Base-by-base conservation (phyloP, 2,329 filamentous ascomycete genomes). In the Diplocarpon mali region DNA sequence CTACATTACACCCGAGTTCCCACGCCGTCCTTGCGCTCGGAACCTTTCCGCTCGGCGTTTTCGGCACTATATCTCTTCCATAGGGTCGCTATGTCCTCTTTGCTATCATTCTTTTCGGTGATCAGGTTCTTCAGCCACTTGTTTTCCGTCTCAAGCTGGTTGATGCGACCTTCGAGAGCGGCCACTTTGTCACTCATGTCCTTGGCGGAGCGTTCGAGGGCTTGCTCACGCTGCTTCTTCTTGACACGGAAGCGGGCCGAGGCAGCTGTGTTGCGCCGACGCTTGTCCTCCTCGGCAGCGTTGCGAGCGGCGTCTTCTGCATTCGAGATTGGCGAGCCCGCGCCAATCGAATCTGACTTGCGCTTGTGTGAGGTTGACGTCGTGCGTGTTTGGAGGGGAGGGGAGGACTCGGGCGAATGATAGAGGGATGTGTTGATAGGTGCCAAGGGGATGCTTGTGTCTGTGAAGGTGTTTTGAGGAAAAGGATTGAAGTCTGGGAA, bases 191-290 rank as follows among this genome's bases (percentile, higher is more conserved):
- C 84, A 24, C 77, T 77, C 67, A 90, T 85, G 55, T 93, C 87
- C 65, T 88, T 87, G 57, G 86, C 81, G 3, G 78, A 82, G 59
- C 78, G 79, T 65, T 90, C 85, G 42, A 93, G 77, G 8, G 85
- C 83, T 64, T 89, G 84, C 69, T 94, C 87, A 40, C 87, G 82
- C 67, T 92, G 85, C 77, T 94, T 94, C 81, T 94, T 94, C 78
- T 94, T 94, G 62, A 92, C 79, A 48, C 87, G 83, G 73, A 94
- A 94, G 40, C 87, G 83, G 14, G 87, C 87, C 53, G 82, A 88
- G 44, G 87, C 87, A 28, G 87, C 87, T 2, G 88, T 93, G 67
- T 94, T 94, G 52, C 87, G 80, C 47, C 86, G 79, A 40, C 87
- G 82, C 69, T 93, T 93, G 63, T 94, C 87, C 65, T 94, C 87